phyloP scores from a whole-genome alignment of 768 basidiomycete genomes.

The Phanerochaete sordida region DNA sequence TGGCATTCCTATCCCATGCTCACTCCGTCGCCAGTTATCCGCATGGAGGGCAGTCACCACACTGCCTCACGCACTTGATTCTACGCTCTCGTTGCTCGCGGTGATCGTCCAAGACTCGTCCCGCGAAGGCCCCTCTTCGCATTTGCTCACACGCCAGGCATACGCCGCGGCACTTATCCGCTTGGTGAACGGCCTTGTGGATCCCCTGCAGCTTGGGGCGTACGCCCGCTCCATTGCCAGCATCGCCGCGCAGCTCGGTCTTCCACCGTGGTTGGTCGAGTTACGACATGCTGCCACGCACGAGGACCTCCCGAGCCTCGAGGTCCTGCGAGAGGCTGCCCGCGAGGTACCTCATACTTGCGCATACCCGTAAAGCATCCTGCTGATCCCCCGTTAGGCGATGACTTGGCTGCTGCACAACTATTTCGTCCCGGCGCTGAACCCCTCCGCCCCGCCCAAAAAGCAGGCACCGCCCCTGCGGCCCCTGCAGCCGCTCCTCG shows the following conservation, averaged over 20 bases:
- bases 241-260: slow-evolving; percentile 80
- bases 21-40: slow-evolving; percentile 47
- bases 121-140: slow-evolving; percentile 23
- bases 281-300: slow-evolving; percentile 95
- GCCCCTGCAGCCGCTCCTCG: slow-evolving; percentile 64
- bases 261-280: slow-evolving; percentile 89
- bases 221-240: slow-evolving; percentile 90
- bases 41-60: slow-evolving; percentile 75
- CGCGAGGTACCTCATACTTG: slow-evolving; percentile 50
- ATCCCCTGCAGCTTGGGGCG: slow-evolving; percentile 84
- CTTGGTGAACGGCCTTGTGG: slow-evolving; percentile 93
- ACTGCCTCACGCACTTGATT: slow-evolving; percentile 82
- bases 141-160: slow-evolving; percentile 63
- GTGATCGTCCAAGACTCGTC: slow-evolving; percentile 53
- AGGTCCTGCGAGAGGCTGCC: slow-evolving; percentile 72
- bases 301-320: slow-evolving; percentile 86
- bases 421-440: slow-evolving; percentile 78
- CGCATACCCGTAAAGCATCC: neutral
- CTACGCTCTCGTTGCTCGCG: slow-evolving; percentile 58
- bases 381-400: slow-evolving; percentile 59
- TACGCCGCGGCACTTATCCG: slow-evolving; percentile 82
- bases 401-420: slow-evolving; percentile 80
- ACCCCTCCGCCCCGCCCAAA: slow-evolving; percentile 45
- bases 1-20: neutral
- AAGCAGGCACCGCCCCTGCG: slow-evolving; percentile 34